Conservation (phyloP, 768 basidiomycete genomes). For the Baorangia bicolor region DNA sequence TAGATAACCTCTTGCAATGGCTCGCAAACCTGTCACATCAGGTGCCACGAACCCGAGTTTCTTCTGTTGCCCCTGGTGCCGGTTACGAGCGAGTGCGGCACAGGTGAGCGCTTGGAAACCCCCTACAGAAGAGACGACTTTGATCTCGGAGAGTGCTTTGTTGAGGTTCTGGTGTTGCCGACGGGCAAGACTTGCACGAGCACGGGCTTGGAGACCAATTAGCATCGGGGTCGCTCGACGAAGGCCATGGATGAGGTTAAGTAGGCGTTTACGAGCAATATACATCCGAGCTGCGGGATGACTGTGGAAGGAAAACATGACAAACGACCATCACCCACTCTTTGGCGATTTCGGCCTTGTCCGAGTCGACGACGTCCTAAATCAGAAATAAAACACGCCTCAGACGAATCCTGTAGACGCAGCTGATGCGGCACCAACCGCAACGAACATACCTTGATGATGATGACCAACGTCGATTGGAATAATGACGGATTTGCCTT, state of each 20-base stretch:
- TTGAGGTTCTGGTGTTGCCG: slow-evolving; percentile 67
- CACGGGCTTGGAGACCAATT: slow-evolving; percentile 72
- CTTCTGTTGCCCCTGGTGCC: slow-evolving; percentile 71
- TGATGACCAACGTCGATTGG: slow-evolving; percentile 56
- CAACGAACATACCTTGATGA: slow-evolving; percentile 50
- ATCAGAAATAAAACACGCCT: not conserved
- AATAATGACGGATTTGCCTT: slow-evolving; percentile 57
- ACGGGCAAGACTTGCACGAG: slow-evolving; percentile 72
- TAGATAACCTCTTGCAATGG: slow-evolving; percentile 71
- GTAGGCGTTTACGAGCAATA: slow-evolving; percentile 72
- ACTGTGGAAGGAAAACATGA: slow-evolving; percentile 46
- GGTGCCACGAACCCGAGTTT: slow-evolving; percentile 74
- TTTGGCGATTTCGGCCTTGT: slow-evolving; percentile 54
- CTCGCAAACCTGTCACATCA: slow-evolving; percentile 78
- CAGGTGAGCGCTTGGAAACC: slow-evolving; percentile 79
- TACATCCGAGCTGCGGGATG: slow-evolving; percentile 72
- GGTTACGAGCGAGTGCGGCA: slow-evolving; percentile 71
- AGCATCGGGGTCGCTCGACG: slow-evolving; percentile 70
- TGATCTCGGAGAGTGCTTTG: slow-evolving; percentile 72
- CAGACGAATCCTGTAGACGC: not conserved
- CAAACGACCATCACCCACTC: slow-evolving; percentile 40
- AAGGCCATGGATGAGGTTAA: slow-evolving; percentile 71
- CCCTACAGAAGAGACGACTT: slow-evolving; percentile 67
- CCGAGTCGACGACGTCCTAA: slow-evolving; percentile 64
- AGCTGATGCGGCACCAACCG: not conserved